phyloP scores from a whole-genome alignment of 139 green algal genomes.

The Trebouxia sp. region DNA sequence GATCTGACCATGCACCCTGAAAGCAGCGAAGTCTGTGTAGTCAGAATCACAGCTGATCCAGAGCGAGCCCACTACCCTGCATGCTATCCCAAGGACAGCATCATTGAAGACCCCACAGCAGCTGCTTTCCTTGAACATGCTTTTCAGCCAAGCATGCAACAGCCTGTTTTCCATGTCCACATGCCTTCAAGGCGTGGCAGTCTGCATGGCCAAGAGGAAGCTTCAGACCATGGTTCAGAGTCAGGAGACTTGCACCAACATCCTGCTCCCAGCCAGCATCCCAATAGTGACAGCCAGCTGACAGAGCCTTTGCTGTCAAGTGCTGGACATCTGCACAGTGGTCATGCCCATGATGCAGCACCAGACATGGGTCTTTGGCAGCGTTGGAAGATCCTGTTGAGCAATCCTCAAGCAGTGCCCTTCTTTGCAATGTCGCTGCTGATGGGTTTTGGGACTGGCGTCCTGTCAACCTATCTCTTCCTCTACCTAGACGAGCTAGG shows the following conservation, averaged over 20 bases:
- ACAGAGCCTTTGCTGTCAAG: background rate
- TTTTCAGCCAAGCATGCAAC: background rate
- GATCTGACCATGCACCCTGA: conserved; percentile 3
- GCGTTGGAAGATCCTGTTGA: background rate
- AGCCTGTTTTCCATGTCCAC: conserved; percentile 11
- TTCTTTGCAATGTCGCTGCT: conserved; percentile 45
- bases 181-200: background rate
- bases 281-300: background rate
- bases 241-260: background rate
- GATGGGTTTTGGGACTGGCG: conserved; percentile 39
- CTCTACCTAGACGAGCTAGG: conserved; percentile 45
- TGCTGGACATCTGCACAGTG: background rate
- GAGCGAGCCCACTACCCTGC: background rate
- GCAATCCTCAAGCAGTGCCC: conserved; percentile 10
- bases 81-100: background rate
- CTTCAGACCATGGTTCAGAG: background rate
- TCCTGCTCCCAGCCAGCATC: background rate
- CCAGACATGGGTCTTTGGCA: conserved; percentile 7
- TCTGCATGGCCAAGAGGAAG: background rate
- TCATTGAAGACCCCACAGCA: background rate
- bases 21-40: background rate
- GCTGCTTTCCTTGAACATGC: conserved; percentile 3
- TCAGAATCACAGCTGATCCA: conserved; percentile 7
- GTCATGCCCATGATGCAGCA: background rate
- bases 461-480: conserved; percentile 45